These are phyloP conservation scores for Eucalyptus pumila DNA, from an alignment of 345 rosid species.

Conservation along the genomic window DNA sequence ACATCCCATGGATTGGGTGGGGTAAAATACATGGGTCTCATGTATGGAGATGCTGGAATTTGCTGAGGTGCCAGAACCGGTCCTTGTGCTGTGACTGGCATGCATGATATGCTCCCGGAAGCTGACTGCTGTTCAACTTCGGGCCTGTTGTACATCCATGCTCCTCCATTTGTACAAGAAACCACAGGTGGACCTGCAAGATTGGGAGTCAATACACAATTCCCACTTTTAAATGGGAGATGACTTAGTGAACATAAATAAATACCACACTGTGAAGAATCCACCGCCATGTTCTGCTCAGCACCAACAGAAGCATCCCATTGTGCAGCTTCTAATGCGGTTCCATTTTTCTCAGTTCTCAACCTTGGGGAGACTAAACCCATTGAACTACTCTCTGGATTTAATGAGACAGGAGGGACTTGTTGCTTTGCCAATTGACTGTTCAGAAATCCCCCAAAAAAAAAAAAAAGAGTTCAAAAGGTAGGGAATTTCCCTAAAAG, in stretches of 20 bases:
- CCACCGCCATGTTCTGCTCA: slow-evolving; percentile 9
- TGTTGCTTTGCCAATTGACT: slow-evolving; percentile 48
- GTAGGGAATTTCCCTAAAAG: background rate
- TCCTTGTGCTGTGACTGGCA: slow-evolving; percentile 40
- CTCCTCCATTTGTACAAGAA: slow-evolving; percentile 17
- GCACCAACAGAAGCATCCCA: slow-evolving; percentile 35
- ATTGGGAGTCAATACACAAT: background rate
- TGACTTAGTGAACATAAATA: background rate
- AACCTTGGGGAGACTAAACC: slow-evolving; percentile 63
- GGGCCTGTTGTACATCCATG: slow-evolving; percentile 20
- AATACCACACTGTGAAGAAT: slow-evolving; percentile 16
- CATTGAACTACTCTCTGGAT: slow-evolving; percentile 46
- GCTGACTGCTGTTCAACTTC: slow-evolving; percentile 22
- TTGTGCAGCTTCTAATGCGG: slow-evolving; percentile 25
- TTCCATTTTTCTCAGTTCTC: slow-evolving; percentile 27
- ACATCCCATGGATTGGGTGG: slow-evolving; percentile 76
- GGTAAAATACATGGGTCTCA: slow-evolving; percentile 54
- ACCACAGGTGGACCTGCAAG: slow-evolving; percentile 17
- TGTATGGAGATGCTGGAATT: slow-evolving; percentile 56
- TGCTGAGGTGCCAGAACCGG: slow-evolving; percentile 60
- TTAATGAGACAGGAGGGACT: slow-evolving; percentile 25
- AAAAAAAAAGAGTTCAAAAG: background rate
- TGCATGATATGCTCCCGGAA: slow-evolving; percentile 46
- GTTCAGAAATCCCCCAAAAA: background rate
- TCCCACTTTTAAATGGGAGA: background rate